phyloP scores from a whole-genome alignment of 345 rosid genomes.

The Ceriops zippeliana region DNA sequence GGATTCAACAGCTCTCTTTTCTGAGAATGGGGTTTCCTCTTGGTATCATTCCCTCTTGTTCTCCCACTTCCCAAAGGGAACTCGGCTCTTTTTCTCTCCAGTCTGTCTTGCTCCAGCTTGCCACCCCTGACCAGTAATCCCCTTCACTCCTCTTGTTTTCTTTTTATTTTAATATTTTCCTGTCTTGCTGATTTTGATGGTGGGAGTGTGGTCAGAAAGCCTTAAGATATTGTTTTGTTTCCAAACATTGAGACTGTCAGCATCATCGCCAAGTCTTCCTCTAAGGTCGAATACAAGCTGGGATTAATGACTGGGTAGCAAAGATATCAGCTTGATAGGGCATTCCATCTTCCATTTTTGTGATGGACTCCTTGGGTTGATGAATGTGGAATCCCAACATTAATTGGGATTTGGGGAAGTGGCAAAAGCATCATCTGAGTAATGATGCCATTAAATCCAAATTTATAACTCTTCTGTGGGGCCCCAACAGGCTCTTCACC shows the following conservation, averaged over 20 bases:
- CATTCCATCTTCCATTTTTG: no score
- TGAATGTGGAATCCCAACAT: no score
- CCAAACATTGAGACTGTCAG: background rate
- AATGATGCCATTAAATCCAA: no score
- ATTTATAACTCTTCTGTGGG: no score
- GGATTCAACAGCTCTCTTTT: slow-evolving; percentile 85
- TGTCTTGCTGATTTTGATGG: background rate
- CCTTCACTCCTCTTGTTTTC: background rate
- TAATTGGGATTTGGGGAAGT: no score
- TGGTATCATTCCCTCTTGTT: slow-evolving; percentile 66
- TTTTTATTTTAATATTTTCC: background rate
- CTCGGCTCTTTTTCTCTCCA: slow-evolving; percentile 68
- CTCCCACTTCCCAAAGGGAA: slow-evolving; percentile 47
- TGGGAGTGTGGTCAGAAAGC: background rate
- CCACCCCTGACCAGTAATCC: slow-evolving; percentile 53
- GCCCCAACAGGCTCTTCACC: no score
- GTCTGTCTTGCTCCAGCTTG: slow-evolving; percentile 54
- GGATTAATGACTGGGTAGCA: no score
- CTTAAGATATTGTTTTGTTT: background rate
- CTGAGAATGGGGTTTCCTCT: slow-evolving; percentile 67
- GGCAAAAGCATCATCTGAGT: no score
- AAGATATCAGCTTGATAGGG: no score
- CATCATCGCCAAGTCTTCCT: background rate
- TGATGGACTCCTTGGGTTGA: no score
- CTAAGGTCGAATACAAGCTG: no score